Conservation (phyloP, 1,284 basidiomycete species). For the Cerrena zonata region DNA sequence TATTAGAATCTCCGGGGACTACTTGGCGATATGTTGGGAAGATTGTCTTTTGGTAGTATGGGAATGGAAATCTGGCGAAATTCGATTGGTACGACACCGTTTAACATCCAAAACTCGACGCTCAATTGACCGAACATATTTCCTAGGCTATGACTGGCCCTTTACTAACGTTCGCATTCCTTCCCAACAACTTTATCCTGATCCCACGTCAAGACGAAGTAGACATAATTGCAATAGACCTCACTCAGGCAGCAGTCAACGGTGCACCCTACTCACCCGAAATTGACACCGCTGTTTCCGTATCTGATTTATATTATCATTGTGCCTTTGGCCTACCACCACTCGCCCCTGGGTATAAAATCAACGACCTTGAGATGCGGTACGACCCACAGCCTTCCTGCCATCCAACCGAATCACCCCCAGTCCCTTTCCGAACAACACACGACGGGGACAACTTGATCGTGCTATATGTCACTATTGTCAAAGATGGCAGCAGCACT, state of each 20-base stretch:
- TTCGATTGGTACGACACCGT: slow-evolving; percentile 37
- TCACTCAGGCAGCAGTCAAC: background rate
- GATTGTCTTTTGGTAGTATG: slow-evolving; percentile 48
- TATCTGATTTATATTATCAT: background rate
- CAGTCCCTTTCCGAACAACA: slow-evolving; percentile 45
- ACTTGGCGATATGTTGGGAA: slow-evolving; percentile 42
- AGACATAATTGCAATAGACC: background rate
- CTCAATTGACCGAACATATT: background rate
- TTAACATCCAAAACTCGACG: background rate
- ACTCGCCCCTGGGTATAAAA: background rate
- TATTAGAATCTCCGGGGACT: slow-evolving; percentile 45
- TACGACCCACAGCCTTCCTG: slow-evolving; percentile 52
- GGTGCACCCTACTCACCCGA: no score
- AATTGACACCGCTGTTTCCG: background rate
- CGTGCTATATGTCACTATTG: slow-evolving; percentile 25
- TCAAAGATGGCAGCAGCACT: background rate
- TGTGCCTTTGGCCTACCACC: background rate
- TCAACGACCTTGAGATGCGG: slow-evolving; percentile 31
- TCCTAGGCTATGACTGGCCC: background rate
- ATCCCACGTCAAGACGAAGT: background rate
- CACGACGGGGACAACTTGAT: slow-evolving; percentile 41
- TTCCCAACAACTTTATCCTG: background rate
- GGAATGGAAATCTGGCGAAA: slow-evolving; percentile 53
- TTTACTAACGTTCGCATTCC: background rate
- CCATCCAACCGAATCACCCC: slow-evolving; percentile 27